Evolutionary conservation across 768 basidiomycete genomes (phyloP).

Genomic region (Floccularia luteovirens): DNA sequence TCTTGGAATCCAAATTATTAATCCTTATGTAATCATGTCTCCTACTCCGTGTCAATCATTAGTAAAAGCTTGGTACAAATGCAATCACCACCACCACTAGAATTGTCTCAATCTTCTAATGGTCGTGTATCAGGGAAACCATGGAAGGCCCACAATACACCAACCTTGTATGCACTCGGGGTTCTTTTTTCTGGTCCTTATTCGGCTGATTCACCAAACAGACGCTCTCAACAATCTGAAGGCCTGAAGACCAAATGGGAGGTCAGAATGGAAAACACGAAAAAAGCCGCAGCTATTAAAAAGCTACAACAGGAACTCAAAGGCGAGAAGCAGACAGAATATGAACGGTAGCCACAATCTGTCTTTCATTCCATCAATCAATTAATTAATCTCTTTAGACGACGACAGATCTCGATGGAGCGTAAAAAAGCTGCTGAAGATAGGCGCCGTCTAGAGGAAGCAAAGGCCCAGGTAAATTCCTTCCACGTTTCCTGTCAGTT

Average conservation of each 20-base stretch:
- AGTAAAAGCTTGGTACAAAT: no score
- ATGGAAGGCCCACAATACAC: constrained; percentile 49
- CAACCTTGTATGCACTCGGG: constrained; percentile 36
- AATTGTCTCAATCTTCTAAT: no score
- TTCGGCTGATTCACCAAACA: constrained; percentile 19
- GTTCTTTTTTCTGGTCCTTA: constrained; percentile 1
- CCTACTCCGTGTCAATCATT: no score
- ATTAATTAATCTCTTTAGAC: constrained; percentile 26
- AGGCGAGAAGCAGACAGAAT: constrained; percentile 69
- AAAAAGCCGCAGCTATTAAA: constrained; percentile 62
- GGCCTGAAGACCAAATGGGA: constrained; percentile 68
- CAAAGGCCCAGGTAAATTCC: constrained; percentile 47
- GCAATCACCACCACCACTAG: no score
- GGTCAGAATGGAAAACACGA: constrained; percentile 61
- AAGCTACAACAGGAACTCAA: constrained; percentile 67
- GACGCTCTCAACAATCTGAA: constrained; percentile 60
- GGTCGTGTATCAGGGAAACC: constrained; percentile 66
- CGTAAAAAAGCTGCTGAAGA: constrained; percentile 72
- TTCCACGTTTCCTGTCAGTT: constrained; percentile 2
- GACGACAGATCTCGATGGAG: constrained; percentile 59
- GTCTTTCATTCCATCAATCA: not conserved
- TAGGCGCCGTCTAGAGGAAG: constrained; percentile 56
- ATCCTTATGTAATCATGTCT: no score
- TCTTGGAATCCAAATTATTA: no score
- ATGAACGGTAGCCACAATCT: constrained; percentile 36